Base-by-base conservation (phyloP, 352 stramenopile genomes). In the Globisporangium mamillatum region DNA sequence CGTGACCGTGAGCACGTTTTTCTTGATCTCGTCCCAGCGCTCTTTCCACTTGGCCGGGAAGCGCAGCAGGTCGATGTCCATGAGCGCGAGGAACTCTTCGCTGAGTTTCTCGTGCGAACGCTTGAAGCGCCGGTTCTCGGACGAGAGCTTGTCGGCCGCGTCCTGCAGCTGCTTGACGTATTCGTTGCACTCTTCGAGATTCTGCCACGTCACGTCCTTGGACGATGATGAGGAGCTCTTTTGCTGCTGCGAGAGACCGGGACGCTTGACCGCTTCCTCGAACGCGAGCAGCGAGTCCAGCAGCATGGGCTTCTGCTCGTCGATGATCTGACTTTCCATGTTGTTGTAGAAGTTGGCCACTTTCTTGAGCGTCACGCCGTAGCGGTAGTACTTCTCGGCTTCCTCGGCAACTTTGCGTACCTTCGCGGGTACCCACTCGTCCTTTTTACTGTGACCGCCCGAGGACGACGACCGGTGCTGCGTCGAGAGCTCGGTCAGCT, bases 311-410 rank as follows among this genome's bases (percentile, higher is more conserved):
- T 98, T 98, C 79, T 98, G 94, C 62, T 93, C 86, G 10, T 94
- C 82, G 29, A 99, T 98, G 71, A 99, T 98, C 64, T 98, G 85
- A 8, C 84, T 86, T 29, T 97, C 93, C 69, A 99, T 96, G 65
- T 89, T 97, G 81, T 99, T 99, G 87, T 98, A 99, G 70, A 98
- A 98, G 64, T 98, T 98, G 1, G 96, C 93, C 7, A 98, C 91
- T 73, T 98, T 99, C 69, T 99, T 98, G 22, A 99, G 78, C 60
- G 93, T 95, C 9, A 99, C 92, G 16, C 92, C 95, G 71, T 97
- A 98, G 20, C 93, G 90, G 72, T 98, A 98, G 82, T 96, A 98
- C 65, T 94, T 94, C 72, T 98, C 95, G 0, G 86, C 92, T 55
- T 97, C 89, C 12, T 86, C 79, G 0, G 85, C 88, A n/a, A 94